Conservation (phyloP, 352 stramenopile species). For the Phytopythium montanum region DNA sequence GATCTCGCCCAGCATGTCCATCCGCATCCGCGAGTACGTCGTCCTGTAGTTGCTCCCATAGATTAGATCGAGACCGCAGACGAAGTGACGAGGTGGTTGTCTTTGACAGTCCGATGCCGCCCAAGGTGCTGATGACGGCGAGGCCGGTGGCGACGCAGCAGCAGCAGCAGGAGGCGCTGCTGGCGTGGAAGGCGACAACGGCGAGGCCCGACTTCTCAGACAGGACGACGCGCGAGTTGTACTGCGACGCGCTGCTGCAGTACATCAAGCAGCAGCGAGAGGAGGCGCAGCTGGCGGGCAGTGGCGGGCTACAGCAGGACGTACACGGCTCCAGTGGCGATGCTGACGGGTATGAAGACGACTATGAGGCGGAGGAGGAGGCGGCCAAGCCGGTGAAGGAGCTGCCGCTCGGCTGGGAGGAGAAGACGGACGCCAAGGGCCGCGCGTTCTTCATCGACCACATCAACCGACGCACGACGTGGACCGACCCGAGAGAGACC, state of each 20-base stretch:
- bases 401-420: constrained; percentile 67
- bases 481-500: constrained; percentile 45
- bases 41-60: constrained; percentile 1
- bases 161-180: constrained; percentile 13
- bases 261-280: constrained; percentile 76
- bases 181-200: constrained; percentile 28
- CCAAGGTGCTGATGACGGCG: constrained; percentile 47
- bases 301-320: not conserved
- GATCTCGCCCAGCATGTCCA: constrained; percentile 52
- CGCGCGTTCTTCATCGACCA: constrained; percentile 75
- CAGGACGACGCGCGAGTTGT: constrained; percentile 51
- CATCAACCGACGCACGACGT: constrained; percentile 70
- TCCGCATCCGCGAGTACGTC: constrained; percentile 65
- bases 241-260: constrained; percentile 61
- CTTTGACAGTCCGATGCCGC: constrained; percentile 53
- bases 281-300: constrained; percentile 14
- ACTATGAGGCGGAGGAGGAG: constrained; percentile 7
- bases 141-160: constrained; percentile 20
- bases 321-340: not conserved
- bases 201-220: constrained; percentile 39
- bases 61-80: not conserved
- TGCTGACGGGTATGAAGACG: constrained; percentile 4
- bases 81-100: not conserved
- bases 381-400: constrained; percentile 8
- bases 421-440: constrained; percentile 65